These are phyloP conservation scores for Blastocystis sp. DNA, from an alignment of 352 stramenopile genomes.

Conservation along the genomic window DNA sequence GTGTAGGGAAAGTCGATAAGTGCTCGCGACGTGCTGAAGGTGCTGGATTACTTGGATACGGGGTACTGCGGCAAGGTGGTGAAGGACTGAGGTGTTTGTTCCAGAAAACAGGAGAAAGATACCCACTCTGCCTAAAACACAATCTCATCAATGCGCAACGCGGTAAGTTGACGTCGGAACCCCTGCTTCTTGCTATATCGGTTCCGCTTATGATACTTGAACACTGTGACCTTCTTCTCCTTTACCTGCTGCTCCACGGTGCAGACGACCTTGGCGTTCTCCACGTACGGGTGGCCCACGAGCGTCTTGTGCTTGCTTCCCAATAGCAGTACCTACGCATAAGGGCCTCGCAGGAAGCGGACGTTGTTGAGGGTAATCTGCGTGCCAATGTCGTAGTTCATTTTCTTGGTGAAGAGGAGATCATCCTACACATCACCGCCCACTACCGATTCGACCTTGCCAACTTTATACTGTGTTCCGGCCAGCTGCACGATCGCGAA, in stretches of 20 bases:
- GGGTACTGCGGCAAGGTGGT: constrained; percentile 58
- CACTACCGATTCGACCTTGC: constrained; percentile 7
- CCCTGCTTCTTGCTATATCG: constrained; percentile 68
- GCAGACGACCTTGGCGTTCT: constrained; percentile 61
- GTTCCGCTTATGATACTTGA: constrained; percentile 59
- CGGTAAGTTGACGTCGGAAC: constrained; percentile 39
- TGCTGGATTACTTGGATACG: constrained; percentile 58
- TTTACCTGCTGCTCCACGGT: constrained; percentile 68
- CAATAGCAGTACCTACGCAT: constrained; percentile 53
- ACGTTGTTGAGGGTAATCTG: constrained; percentile 62
- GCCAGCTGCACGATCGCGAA: constrained; percentile 63
- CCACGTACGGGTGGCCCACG: constrained; percentile 47
- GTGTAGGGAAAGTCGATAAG: constrained; percentile 28
- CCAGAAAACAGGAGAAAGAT: background rate
- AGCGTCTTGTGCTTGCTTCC: constrained; percentile 68
- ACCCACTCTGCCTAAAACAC: constrained; percentile 27
- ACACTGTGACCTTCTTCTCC: constrained; percentile 67
- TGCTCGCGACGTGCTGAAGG: constrained; percentile 41
- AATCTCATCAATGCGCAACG: constrained; percentile 63
- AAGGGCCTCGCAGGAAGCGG: background rate
- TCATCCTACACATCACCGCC: constrained; percentile 34
- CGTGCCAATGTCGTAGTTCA: constrained; percentile 65
- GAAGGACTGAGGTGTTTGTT: constrained; percentile 5
- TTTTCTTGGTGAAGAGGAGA: constrained; percentile 66
- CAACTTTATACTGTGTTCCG: constrained; percentile 68